These are phyloP conservation scores for Phascolomyces articulosus DNA, from an alignment of 371 early-diverging fungal species.

Conservation along the genomic window DNA sequence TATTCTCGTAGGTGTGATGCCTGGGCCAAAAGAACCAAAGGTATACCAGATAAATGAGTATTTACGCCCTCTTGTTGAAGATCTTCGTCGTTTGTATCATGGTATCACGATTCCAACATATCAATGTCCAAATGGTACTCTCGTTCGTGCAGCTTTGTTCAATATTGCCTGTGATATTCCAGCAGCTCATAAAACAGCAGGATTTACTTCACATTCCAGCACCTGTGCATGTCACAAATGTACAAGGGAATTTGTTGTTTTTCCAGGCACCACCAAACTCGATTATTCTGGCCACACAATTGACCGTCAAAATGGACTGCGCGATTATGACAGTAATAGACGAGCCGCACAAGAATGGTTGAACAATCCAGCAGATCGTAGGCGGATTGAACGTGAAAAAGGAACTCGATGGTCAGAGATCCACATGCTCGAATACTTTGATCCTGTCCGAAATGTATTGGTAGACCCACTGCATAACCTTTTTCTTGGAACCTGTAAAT, in stretches of 20 bases:
- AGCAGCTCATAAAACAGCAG: constrained; percentile 9
- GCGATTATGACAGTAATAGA: not conserved
- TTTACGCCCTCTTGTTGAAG: constrained; percentile 14
- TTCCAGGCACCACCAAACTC: not conserved
- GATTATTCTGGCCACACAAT: not conserved
- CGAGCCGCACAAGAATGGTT: not conserved
- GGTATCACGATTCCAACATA: constrained; percentile 12
- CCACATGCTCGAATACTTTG: constrained; percentile 12
- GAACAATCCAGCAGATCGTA: not conserved
- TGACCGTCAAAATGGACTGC: not conserved
- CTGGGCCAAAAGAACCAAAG: constrained; percentile 17
- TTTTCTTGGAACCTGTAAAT: constrained; percentile 10
- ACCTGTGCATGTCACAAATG: constrained; percentile 14
- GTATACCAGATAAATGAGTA: constrained; percentile 16
- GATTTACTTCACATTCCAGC: constrained; percentile 9
- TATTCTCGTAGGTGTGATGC: constrained; percentile 15
- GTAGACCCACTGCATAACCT: constrained; percentile 21
- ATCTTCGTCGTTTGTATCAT: constrained; percentile 4
- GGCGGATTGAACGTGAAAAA: not conserved
- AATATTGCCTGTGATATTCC: constrained; percentile 15
- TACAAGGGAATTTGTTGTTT: not conserved
- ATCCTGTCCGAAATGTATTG: constrained; percentile 1
- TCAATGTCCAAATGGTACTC: not conserved
- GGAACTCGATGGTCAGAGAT: constrained; percentile 13
- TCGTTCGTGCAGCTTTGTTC: constrained; percentile 14